A percentile compares a stretch with the other conserved stretches of the same genome.
These are phyloP conservation scores for Dothistroma pini DNA, from an alignment of 2,329 filamentous ascomycete genomes.

Conservation along the genomic window DNA sequence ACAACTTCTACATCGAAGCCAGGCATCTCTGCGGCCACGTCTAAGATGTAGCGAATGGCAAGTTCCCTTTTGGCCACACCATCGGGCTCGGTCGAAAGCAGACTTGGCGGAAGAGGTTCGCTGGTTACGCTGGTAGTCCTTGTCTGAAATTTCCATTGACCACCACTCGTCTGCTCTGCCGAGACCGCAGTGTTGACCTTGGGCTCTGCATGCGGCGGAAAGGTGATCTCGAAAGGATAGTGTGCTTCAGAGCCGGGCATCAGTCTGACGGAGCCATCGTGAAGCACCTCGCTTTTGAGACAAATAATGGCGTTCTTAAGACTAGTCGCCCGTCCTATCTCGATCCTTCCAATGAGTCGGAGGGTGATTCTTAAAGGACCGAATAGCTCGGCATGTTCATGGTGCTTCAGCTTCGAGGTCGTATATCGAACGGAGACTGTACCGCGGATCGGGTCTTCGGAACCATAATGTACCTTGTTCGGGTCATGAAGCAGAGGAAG, in stretches of 20 bases:
- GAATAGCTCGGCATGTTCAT: conserved; percentile 7
- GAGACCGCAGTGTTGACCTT: conserved; percentile 7
- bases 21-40: conserved; percentile 11
- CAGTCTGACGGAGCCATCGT: conserved; percentile 14
- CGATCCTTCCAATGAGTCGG: conserved; percentile 1
- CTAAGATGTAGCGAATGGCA: conserved; percentile 7
- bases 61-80: conserved; percentile 4
- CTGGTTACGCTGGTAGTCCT: conserved; percentile 1
- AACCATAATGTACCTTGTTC: background rate
- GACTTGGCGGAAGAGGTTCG: conserved; percentile 12
- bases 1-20: conserved; percentile 16
- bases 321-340: background rate
- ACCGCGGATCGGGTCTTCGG: background rate
- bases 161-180: conserved; percentile 9
- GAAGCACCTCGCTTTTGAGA: conserved; percentile 5
- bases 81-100: background rate
- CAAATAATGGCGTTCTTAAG: conserved; percentile 2
- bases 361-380: conserved; percentile 12
- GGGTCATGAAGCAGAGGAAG: background rate
- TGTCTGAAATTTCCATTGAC: conserved; percentile 11
- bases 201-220: conserved; percentile 10
- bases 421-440: background rate
- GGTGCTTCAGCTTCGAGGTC: background rate
- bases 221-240: conserved; percentile 14
- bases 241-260: conserved; percentile 9